phyloP scores from a whole-genome alignment of 345 rosid species.

The Turritis glabra region DNA sequence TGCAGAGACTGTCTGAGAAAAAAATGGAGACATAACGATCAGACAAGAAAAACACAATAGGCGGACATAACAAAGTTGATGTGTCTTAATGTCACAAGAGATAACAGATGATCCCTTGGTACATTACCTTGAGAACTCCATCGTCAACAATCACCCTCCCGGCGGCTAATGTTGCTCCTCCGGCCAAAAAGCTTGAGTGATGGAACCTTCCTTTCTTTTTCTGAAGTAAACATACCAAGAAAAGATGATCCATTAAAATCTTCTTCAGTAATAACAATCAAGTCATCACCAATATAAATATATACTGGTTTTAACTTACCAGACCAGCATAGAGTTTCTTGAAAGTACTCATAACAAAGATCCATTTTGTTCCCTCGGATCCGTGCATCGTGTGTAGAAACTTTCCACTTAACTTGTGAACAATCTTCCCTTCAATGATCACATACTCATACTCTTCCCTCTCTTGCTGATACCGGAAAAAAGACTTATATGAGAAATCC shows the following conservation, averaged over 20 bases:
- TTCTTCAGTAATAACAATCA: neutral
- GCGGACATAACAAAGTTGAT: neutral
- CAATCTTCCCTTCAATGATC: slow-evolving; percentile 61
- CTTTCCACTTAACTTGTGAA: slow-evolving; percentile 57
- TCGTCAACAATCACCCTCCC: slow-evolving; percentile 72
- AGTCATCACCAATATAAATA: neutral
- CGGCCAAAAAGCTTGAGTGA: slow-evolving; percentile 96
- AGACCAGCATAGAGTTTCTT: slow-evolving; percentile 71
- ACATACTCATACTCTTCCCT: slow-evolving; percentile 73
- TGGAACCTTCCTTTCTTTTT: slow-evolving; percentile 93
- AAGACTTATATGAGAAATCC: neutral
- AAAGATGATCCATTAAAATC: neutral
- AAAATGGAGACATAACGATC: slow-evolving; percentile 3
- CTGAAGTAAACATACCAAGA: slow-evolving; percentile 43
- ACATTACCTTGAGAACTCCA: slow-evolving; percentile 76
- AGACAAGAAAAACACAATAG: neutral
- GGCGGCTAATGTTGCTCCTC: slow-evolving; percentile 89
- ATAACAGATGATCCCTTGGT: accelerated
- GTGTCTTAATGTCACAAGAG: neutral
- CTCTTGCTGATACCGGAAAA: slow-evolving; percentile 64
- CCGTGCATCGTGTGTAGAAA: slow-evolving; percentile 57
- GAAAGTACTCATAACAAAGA: slow-evolving; percentile 85
- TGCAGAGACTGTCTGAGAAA: slow-evolving; percentile 72
- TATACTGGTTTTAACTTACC: slow-evolving; percentile 44
- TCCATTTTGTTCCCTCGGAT: slow-evolving; percentile 59